phyloP scores from a whole-genome alignment of 2,329 filamentous ascomycete species.

The Scytalidium sp. region DNA sequence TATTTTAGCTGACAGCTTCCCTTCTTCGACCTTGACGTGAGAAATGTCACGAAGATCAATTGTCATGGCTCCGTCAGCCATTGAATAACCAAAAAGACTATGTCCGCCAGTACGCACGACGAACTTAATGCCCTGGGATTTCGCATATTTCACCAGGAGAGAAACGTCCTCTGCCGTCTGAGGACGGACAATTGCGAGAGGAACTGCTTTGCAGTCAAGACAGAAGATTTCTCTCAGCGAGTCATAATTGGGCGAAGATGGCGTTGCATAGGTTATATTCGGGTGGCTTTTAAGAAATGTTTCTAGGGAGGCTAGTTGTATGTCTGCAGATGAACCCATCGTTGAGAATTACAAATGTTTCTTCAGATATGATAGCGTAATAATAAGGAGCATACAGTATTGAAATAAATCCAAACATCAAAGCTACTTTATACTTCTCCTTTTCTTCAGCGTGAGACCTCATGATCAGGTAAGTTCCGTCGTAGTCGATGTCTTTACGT shows the following conservation, averaged over 20 bases:
- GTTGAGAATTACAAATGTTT: too few species aligned
- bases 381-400: too few species aligned
- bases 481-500: too few species aligned
- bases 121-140: constrained; percentile 13
- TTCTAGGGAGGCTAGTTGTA: constrained; percentile 5
- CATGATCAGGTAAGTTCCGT: too few species aligned
- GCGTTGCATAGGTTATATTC: constrained; percentile 8
- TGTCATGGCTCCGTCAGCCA: constrained; percentile 27
- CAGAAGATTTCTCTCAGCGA: constrained; percentile 8
- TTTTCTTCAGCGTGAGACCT: too few species aligned
- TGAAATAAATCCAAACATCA: too few species aligned
- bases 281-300: constrained; percentile 9
- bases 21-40: constrained; percentile 24
- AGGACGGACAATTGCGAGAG: constrained; percentile 23
- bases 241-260: constrained; percentile 10
- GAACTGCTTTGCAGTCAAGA: constrained; percentile 6
- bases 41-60: constrained; percentile 37
- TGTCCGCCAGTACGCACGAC: constrained; percentile 33
- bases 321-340: background rate
- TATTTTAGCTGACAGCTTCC: constrained; percentile 27
- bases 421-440: too few species aligned
- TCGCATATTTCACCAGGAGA: constrained; percentile 15
- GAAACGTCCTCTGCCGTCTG: constrained; percentile 23
- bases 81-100: constrained; percentile 30
- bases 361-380: too few species aligned